These are phyloP conservation scores for Fibroporia radiculosa DNA, from an alignment of 768 basidiomycete species.

Conservation along the genomic window DNA sequence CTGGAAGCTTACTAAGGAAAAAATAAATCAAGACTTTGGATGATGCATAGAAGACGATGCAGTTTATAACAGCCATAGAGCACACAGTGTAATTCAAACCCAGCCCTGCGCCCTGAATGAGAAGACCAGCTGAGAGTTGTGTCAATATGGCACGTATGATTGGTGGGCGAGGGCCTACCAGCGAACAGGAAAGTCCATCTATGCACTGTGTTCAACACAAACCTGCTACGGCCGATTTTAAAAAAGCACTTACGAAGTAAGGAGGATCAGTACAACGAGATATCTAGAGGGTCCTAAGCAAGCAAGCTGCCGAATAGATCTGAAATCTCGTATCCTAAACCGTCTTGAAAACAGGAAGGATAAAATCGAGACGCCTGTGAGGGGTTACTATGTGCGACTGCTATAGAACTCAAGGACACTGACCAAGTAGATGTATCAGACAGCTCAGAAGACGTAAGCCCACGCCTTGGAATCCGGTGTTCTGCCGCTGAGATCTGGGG, in stretches of 20 bases:
- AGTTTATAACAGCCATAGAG: slow-evolving; percentile 34
- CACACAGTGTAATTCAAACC: slow-evolving; percentile 29
- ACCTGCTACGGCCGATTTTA: not conserved
- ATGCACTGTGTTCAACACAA: not conserved
- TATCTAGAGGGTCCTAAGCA: slow-evolving; percentile 33
- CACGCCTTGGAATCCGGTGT: slow-evolving; percentile 6
- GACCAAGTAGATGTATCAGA: slow-evolving; percentile 12
- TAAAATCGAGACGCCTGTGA: slow-evolving; percentile 23
- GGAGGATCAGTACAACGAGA: slow-evolving; percentile 33
- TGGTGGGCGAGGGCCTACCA: slow-evolving; percentile 21
- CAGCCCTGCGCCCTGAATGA: slow-evolving; percentile 39
- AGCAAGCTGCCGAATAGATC: slow-evolving; percentile 19
- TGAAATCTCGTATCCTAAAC: slow-evolving; percentile 24
- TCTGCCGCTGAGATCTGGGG: too few relatives aligned
- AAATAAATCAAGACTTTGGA: slow-evolving; percentile 41
- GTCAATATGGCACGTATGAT: not conserved
- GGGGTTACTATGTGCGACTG: not conserved
- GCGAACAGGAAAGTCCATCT: slow-evolving; percentile 35
- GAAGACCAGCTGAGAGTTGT: slow-evolving; percentile 27
- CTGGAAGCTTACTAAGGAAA: slow-evolving; percentile 28
- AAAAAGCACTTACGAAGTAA: slow-evolving; percentile 26
- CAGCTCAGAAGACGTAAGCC: slow-evolving; percentile 10
- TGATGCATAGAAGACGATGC: slow-evolving; percentile 33
- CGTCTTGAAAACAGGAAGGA: slow-evolving; percentile 35
- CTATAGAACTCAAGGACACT: not conserved